Conservation (phyloP, 1,284 basidiomycete genomes). For the Phellinidium pouzarii region DNA sequence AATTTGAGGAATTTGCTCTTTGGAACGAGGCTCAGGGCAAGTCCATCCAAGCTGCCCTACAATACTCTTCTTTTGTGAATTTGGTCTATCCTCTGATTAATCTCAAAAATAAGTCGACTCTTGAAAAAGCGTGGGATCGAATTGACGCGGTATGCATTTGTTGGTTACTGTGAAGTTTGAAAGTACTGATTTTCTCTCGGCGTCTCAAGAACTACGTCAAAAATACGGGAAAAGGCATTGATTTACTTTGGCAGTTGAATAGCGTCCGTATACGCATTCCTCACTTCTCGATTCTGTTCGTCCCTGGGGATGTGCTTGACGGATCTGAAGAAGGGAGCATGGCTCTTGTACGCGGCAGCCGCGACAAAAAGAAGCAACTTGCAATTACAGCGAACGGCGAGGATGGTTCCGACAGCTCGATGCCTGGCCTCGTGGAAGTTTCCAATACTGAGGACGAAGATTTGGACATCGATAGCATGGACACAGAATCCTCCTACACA, state of each 20-base stretch:
- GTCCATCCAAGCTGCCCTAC: slow-evolving; percentile 49
- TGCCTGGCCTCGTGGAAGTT: slow-evolving; percentile 57
- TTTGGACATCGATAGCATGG: slow-evolving; percentile 28
- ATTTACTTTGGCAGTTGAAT: slow-evolving; percentile 58
- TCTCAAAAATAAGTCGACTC: slow-evolving; percentile 39
- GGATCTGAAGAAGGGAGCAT: slow-evolving; percentile 22
- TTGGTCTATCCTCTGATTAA: slow-evolving; percentile 52
- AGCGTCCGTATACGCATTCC: slow-evolving; percentile 36
- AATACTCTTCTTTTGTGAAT: slow-evolving; percentile 45
- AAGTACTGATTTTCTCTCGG: neutral
- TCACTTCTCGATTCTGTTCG: slow-evolving; percentile 55
- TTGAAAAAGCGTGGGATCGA: slow-evolving; percentile 57
- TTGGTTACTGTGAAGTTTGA: neutral
- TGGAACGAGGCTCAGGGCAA: slow-evolving; percentile 62
- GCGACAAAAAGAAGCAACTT: slow-evolving; percentile 33
- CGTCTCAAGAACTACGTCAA: slow-evolving; percentile 49
- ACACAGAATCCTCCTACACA: slow-evolving; percentile 24
- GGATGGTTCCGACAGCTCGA: slow-evolving; percentile 40
- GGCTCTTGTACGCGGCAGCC: slow-evolving; percentile 7
- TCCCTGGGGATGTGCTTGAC: slow-evolving; percentile 30
- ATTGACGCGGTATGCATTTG: slow-evolving; percentile 47
- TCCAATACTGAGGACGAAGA: slow-evolving; percentile 47
- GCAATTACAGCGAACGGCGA: slow-evolving; percentile 40
- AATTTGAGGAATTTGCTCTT: slow-evolving; percentile 35
- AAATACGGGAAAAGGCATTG: slow-evolving; percentile 44